Evolutionary conservation across 345 rosid genomes (phyloP).

Genomic region (Leavenworthia alabamica): DNA sequence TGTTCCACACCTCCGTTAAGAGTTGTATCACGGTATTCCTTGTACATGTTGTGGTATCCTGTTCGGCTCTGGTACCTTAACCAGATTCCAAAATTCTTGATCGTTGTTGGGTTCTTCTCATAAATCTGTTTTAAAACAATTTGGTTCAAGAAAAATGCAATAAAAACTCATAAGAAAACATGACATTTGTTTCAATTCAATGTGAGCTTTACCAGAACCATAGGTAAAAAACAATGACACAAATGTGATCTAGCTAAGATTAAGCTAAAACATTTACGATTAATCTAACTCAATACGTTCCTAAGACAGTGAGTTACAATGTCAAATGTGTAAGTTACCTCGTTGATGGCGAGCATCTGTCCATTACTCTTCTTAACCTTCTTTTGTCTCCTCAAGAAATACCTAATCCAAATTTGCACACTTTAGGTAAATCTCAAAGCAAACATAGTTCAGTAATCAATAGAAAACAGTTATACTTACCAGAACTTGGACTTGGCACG

Average conservation of each 20-base stretch:
- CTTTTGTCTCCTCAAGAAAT: conserved; percentile 50
- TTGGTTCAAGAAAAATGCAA: background rate
- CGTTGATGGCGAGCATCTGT: conserved; percentile 51
- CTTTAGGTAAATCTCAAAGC: background rate
- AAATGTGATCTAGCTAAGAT: too few species aligned
- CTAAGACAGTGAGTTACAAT: background rate
- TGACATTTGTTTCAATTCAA: background rate
- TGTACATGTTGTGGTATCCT: conserved; percentile 69
- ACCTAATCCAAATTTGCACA: conserved; percentile 25
- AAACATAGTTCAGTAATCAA: background rate
- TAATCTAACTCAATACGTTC: background rate
- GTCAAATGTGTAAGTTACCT: conserved; percentile 27
- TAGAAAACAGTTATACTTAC: conserved; percentile 12
- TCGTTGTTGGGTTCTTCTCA: conserved; percentile 59
- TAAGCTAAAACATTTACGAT: too few species aligned
- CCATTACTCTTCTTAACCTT: conserved; percentile 59
- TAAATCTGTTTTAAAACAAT: conserved; percentile 38
- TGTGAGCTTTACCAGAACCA: too few species aligned
- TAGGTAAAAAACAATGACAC: too few species aligned
- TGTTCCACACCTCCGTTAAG: conserved; percentile 62
- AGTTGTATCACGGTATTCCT: conserved; percentile 55
- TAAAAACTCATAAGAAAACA: background rate
- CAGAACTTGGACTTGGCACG: conserved; percentile 68
- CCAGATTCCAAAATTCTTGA: conserved; percentile 63
- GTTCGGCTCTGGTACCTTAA: conserved; percentile 57